Evolutionary conservation across 345 rosid genomes (phyloP), one percentile per base, ranked within the genome.

Genomic region (Populus ilicifolia): DNA sequence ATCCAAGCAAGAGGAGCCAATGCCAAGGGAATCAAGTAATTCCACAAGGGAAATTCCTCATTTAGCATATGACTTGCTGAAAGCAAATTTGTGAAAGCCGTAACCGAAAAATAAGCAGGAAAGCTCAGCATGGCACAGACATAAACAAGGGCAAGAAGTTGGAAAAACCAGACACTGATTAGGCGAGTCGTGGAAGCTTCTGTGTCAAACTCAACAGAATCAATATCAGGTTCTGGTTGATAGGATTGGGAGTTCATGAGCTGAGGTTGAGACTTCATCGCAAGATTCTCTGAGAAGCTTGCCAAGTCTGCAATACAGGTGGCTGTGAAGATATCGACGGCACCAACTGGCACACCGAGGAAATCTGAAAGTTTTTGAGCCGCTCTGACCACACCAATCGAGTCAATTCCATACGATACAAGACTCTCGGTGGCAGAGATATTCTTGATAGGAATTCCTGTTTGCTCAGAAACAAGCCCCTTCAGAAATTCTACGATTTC

Each of bases 1-100:
- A 90, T 82, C 94, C 94, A 90, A 70, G 89, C 87, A 77, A 90
- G 77, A 50, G 94, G 94, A 73, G 94, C 89, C 30, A 81, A 77
- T 36, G 80, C 73, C 80, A 90, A 71, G 18, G 82, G 25, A 35
- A 80, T 54, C 39, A 82, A 23, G 79, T 81, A 80, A 41, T 64
- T 76, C 39, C 72, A 30, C 87, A 83, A 83, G 25, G 81, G 86
- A 61, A 46, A 65, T 75, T 69, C 74, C 17, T 44, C 69, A 20
- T 50, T 35, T 18, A 71, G 6, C 67, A 67, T 36, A 35, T 54
- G 83, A 74, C 36, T 69, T 17, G 72, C 36, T 69, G 85, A 80
- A 83, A 80, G 61, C 71, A 82, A 69, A 74, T 61, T 81, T 41
- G 77, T 72, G 67, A 88, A 90, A 80, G 82, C 76, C 59, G 86